Evolutionary conservation across 345 rosid species (phyloP).

Genomic region (Eucalyptus tenuipes): DNA sequence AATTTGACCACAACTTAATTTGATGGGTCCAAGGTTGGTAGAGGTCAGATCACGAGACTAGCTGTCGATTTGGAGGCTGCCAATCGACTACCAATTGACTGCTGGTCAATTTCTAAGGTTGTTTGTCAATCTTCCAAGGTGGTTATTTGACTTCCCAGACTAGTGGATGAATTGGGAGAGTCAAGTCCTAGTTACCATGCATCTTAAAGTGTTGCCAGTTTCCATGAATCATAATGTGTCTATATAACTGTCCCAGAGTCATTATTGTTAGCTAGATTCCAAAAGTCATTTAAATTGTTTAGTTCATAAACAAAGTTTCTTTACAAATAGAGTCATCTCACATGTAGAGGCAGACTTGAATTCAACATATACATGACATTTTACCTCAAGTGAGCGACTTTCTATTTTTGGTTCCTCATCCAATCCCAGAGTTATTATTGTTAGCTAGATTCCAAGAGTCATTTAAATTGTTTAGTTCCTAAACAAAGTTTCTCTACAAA

Average conservation of each 20-base stretch:
- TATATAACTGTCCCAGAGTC: background rate
- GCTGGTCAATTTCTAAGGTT: background rate
- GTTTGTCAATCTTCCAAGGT: background rate
- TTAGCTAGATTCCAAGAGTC: too few relatives aligned
- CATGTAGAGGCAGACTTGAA: background rate
- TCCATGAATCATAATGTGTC: background rate
- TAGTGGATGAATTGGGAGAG: background rate
- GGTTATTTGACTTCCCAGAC: background rate
- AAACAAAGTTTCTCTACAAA: too few relatives aligned
- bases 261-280: background rate
- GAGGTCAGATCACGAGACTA: background rate
- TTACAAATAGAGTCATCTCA: background rate
- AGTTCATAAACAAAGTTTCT: background rate
- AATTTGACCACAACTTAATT: background rate
- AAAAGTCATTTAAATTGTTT: background rate
- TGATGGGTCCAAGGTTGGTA: background rate
- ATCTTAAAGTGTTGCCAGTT: background rate
- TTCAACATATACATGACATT: background rate
- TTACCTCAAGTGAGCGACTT: background rate
- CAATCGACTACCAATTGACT: background rate
- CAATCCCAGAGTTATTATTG: background rate
- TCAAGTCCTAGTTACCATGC: background rate
- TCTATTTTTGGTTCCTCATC: background rate
- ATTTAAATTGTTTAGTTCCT: too few relatives aligned
- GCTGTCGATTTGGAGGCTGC: background rate